Percentiles rank a stretch among this genome's conserved stretches.
These are phyloP conservation scores for Hirsutella thompsonii DNA, from an alignment of 2,329 filamentous ascomycete species.

Conservation along the genomic window DNA sequence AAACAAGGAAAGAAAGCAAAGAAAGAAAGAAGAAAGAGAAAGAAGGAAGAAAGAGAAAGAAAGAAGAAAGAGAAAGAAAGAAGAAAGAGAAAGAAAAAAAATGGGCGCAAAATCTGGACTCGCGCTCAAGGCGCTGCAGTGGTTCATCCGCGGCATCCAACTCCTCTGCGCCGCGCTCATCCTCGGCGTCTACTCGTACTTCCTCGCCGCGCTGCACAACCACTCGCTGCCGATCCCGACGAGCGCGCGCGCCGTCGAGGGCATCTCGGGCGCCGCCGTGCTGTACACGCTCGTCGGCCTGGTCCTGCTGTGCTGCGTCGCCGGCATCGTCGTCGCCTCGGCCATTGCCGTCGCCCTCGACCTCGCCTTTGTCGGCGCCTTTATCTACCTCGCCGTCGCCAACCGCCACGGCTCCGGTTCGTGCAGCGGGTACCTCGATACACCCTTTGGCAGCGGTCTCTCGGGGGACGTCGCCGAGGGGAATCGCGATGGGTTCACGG, in stretches of 20 bases:
- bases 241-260: conserved; percentile 61
- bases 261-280: conserved; percentile 61
- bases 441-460: conserved; percentile 54
- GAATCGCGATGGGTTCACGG: conserved; percentile 30
- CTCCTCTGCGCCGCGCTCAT: conserved; percentile 62
- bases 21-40: too few relatives aligned
- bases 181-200: conserved; percentile 73
- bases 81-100: too few relatives aligned
- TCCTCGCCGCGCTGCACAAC: conserved; percentile 59
- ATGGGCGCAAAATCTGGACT: conserved; percentile 24
- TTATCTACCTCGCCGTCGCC: conserved; percentile 70
- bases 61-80: too few relatives aligned
- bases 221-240: conserved; percentile 49
- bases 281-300: conserved; percentile 65
- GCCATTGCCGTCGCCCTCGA: conserved; percentile 65
- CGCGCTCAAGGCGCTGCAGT: conserved; percentile 55
- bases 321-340: conserved; percentile 61
- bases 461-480: conserved; percentile 34
- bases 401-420: conserved; percentile 55
- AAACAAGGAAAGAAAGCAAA: too few relatives aligned
- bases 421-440: conserved; percentile 50
- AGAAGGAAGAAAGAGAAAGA: too few relatives aligned
- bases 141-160: conserved; percentile 59
- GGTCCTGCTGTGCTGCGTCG: conserved; percentile 66
- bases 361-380: conserved; percentile 59